Conservation (phyloP, 2,329 filamentous ascomycete genomes). For the Cryphonectria japonica region DNA sequence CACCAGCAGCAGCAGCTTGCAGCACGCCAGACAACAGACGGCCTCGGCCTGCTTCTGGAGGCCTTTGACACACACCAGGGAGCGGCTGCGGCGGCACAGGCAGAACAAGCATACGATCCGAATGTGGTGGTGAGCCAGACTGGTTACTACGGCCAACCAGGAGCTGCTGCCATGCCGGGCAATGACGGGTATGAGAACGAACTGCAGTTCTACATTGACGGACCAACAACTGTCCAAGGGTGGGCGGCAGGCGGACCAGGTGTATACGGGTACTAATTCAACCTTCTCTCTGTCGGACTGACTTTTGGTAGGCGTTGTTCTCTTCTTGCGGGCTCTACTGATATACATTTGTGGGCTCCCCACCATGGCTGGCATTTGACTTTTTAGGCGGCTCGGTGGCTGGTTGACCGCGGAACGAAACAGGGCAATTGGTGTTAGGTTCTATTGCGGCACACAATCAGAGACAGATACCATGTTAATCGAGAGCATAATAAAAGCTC, state of each 20-base stretch:
- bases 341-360: not conserved
- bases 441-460: not conserved
- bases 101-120: conserved; percentile 25
- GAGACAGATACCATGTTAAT: not conserved
- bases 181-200: conserved; percentile 40
- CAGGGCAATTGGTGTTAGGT: not conserved
- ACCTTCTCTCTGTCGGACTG: not conserved
- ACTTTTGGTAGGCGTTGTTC: conserved; percentile 5
- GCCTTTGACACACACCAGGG: conserved; percentile 43
- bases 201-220: conserved; percentile 38
- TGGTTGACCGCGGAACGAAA: not conserved
- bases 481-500: not conserved
- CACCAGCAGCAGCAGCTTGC: conserved; percentile 32
- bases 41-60: conserved; percentile 48
- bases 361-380: not conserved
- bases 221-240: conserved; percentile 31
- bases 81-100: conserved; percentile 28
- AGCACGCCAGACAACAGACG: conserved; percentile 37
- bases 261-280: conserved; percentile 34
- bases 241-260: conserved; percentile 32
- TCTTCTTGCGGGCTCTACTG: not conserved
- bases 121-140: conserved; percentile 23
- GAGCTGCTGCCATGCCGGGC: conserved; percentile 30
- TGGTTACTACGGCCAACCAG: conserved; percentile 32
- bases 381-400: not conserved